Percentiles rank a stretch among this genome's conserved stretches.
Evolutionary conservation across 139 green algal genomes (phyloP).

Genomic region (Zygnema cylindricum): DNA sequence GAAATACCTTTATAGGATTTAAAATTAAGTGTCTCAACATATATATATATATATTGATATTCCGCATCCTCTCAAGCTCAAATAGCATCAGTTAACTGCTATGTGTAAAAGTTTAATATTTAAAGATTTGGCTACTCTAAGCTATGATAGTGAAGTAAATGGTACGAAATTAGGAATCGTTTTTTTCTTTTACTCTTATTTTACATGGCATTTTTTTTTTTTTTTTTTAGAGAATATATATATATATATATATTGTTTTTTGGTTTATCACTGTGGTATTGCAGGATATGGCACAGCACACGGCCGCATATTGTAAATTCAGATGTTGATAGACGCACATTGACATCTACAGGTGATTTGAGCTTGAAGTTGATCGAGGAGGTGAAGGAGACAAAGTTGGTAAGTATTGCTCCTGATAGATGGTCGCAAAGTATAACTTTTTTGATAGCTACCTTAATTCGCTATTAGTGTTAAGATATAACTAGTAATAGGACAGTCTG

Average conservation of each 20-base stretch:
- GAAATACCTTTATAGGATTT: neutral
- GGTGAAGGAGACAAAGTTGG: constrained; percentile 2
- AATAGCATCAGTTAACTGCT: neutral
- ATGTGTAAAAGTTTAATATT: neutral
- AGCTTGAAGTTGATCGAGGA: neutral
- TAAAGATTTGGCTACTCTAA: neutral
- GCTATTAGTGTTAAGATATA: neutral
- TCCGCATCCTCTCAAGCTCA: constrained; percentile 9
- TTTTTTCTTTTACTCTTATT: neutral
- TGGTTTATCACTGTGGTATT: neutral
- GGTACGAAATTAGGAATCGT: neutral
- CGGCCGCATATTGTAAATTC: neutral
- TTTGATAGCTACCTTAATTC: neutral
- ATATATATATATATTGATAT: neutral
- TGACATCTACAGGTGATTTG: neutral
- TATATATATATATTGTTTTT: too few relatives aligned
- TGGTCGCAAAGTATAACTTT: neutral
- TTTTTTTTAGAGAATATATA: too few relatives aligned
- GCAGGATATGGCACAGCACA: constrained; percentile 19
- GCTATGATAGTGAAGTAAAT: neutral
- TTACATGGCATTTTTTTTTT: neutral
- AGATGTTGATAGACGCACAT: neutral
- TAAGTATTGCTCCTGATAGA: constrained; percentile 5
- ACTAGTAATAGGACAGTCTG: neutral
- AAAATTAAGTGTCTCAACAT: neutral